phyloP scores from a whole-genome alignment of 1,284 basidiomycete species.

The Moesziomyces globuligerus region DNA sequence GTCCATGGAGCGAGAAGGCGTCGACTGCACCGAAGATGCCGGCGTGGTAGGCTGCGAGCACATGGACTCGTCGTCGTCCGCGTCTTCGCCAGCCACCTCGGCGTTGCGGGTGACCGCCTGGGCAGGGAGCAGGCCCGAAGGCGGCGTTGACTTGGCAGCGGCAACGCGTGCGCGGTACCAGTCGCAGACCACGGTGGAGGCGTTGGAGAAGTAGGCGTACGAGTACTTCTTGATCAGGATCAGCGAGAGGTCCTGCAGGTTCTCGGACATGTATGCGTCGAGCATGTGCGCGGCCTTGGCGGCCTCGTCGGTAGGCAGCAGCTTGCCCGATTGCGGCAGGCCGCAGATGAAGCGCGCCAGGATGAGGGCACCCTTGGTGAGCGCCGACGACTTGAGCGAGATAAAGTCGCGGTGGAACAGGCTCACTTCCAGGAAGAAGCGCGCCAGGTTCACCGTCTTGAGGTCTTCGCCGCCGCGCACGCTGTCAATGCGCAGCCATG shows the following conservation, averaged over 20 bases:
- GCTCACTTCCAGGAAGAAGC: constrained; percentile 98
- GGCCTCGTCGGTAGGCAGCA: constrained; percentile 35
- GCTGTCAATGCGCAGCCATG: constrained; percentile 81
- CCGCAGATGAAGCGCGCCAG: constrained; percentile 82
- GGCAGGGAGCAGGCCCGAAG: constrained; percentile 46
- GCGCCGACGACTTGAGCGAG: constrained; percentile 82
- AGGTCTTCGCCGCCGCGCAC: constrained; percentile 75
- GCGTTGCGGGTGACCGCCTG: constrained; percentile 37
- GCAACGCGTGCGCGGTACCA: constrained; percentile 74
- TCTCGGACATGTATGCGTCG: constrained; percentile 83
- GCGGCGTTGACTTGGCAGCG: constrained; percentile 23
- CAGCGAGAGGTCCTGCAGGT: constrained; percentile 88
- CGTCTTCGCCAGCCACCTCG: constrained; percentile 28
- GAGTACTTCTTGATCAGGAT: constrained; percentile 97
- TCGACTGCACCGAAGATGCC: constrained; percentile 58
- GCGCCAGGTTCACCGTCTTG: constrained; percentile 90
- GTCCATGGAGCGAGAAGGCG: constrained; percentile 62
- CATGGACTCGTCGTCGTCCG: constrained; percentile 59
- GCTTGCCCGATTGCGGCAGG: constrained; percentile 29
- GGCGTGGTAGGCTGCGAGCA: constrained; percentile 57
- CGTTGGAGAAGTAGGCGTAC: constrained; percentile 90
- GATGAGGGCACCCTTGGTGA: constrained; percentile 86
- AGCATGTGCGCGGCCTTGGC: constrained; percentile 75
- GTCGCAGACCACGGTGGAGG: constrained; percentile 88
- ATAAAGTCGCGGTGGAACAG: constrained; percentile 96